Evolutionary conservation across 2,329 filamentous ascomycete genomes (phyloP), one percentile per base, ranked within the genome.

Genomic region (Camillea tinctor): DNA sequence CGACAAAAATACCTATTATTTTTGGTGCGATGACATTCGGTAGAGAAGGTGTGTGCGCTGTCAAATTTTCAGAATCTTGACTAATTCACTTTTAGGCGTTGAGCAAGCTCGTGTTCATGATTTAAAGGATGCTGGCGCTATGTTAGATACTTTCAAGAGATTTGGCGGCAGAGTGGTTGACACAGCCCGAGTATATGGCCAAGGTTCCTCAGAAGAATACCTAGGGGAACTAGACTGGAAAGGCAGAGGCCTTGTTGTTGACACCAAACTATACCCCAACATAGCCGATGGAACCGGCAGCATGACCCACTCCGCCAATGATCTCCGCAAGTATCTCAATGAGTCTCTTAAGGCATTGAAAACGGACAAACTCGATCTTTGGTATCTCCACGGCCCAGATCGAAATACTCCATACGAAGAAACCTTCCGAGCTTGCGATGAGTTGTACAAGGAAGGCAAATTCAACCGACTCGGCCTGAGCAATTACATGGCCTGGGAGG

Each of bases 121-220:
- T 30, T 11, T 30, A 2, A 30, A 30, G 26, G 26, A 30, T 30
- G 26, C 26, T 11, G 13, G 26, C 26, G 26, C 26, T 11, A 30
- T 30, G 26, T 30, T 30, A 11, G 26, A 30, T 30, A 4, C 3
- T 7, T 85, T 91, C 70, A 86, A 89, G 71, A 77, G 79, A 23
- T 80, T 85, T 67, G 88, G 88, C 19, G 87, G 90, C 75, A 82
- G 84, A 68, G 88, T 92, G 68, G 73, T 92, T 55, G 62, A 66
- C 71, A 91, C 88, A 0, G 88, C 89, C 0, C 81, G 88, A 15
- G 72, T 81, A 3, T 92, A 92, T 64, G 79, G 88, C 50, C 81
- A 76, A 26, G 88, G 88, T 54, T 79, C 82, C 55, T 87, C 90
- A 56, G 89, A 92, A 68, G 72, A 78, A 55, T 75, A 76, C 51